Base-by-base conservation (phyloP, 139 green algal genomes). In the Chlorella sp. region DNA sequence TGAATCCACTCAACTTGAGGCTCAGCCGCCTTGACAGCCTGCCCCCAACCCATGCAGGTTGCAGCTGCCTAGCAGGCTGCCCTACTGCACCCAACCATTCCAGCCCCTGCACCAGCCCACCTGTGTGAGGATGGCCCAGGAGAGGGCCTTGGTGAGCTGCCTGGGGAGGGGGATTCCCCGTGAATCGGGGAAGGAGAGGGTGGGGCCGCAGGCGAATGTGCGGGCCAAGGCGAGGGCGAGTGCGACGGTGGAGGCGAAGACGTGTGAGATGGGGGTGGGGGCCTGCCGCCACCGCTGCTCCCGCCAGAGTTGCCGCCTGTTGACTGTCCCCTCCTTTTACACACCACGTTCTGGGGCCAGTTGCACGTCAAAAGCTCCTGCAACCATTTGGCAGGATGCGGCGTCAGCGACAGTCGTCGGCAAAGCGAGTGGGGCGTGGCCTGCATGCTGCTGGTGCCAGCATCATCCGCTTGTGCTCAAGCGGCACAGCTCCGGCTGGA, bases 361-460 rank as follows among this genome's bases (percentile, higher is more conserved):
- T 88, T 88, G 84, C 84, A 88, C 14, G 84, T 88, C 1, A 88
- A 68, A 68, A 88, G 39, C 3, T 37, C 32, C 84, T 88, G 84
- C 60, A 68, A 0, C 39, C 3, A 61, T 57, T 57, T 5, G 48
- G 48, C 48, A 57, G 7, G 9, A 16, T 57, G 48, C 48, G 48
- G 9, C 48, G 9, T 16, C 48, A 16, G 5, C 48, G 48, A 16
- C 48, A 16, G 9, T 9, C 9, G 48, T 57, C 48, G 34, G 64
- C 21, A 71, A 9, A 71, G 24, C 2, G 21, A 26, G 64, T 32
- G 64, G 2, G 64, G 22, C 48, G 9, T 57, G 48, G 64, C 22
- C 21, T 71, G 64, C 22, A 71, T 71, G 64, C 64, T 26, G 21
- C 21, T 26, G 64, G 64, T 14, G 64, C 21, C 11, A 18, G 21